A percentile compares a stretch with the other conserved stretches of the same genome.
These are phyloP conservation scores for Orbilia javanica DNA, from an alignment of 2,329 filamentous ascomycete genomes.

Conservation along the genomic window DNA sequence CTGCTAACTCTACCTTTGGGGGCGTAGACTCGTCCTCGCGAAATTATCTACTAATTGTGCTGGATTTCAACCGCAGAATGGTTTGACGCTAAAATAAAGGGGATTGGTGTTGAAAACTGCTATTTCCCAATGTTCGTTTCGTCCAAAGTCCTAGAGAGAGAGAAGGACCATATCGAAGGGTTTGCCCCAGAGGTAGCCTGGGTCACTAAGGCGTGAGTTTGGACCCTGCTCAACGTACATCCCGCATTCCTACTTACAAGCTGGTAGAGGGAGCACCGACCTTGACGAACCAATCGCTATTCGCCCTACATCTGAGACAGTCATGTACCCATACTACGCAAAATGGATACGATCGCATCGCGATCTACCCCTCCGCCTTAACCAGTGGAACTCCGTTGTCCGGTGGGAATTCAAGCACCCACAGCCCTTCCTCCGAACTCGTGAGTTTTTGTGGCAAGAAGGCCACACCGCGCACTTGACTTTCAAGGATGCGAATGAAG, in stretches of 20 bases:
- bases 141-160: slow-evolving; percentile 83
- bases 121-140: slow-evolving; percentile 98
- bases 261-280: slow-evolving; percentile 82
- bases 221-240: neutral
- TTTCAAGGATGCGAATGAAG: slow-evolving; percentile 81
- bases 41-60: neutral
- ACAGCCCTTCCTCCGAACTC: slow-evolving; percentile 84
- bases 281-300: slow-evolving; percentile 84
- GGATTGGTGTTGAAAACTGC: slow-evolving; percentile 91
- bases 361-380: slow-evolving; percentile 91
- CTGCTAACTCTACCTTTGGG: slow-evolving; percentile 39
- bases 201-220: slow-evolving; percentile 82
- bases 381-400: slow-evolving; percentile 97
- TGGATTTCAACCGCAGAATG: slow-evolving; percentile 48
- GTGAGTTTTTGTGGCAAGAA: slow-evolving; percentile 99
- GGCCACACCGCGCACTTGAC: slow-evolving; percentile 93
- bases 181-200: slow-evolving; percentile 93
- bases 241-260: neutral
- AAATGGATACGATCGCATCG: slow-evolving; percentile 98
- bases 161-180: slow-evolving; percentile 98
- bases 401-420: slow-evolving; percentile 98
- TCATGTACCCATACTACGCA: slow-evolving; percentile 96
- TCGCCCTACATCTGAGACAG: slow-evolving; percentile 78
- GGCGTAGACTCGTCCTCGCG: neutral
- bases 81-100: slow-evolving; percentile 76